phyloP scores from a whole-genome alignment of 305 asterid genomes.

The Fraxinus floribunda region DNA sequence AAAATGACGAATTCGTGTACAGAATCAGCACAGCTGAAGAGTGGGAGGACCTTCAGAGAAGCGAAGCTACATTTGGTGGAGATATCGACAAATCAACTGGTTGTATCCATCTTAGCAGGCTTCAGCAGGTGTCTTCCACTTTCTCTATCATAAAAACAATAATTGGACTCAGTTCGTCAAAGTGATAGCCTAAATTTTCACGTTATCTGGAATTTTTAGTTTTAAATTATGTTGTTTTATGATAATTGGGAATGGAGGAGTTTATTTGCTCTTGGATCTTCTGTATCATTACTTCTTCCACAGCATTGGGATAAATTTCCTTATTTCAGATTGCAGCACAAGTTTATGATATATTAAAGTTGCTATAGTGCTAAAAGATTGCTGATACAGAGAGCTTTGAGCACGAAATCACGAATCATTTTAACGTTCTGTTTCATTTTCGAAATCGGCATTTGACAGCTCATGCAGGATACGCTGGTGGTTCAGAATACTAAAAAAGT shows the following conservation, averaged over 20 bases:
- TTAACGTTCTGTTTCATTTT: background rate
- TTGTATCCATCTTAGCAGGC: slow-evolving; percentile 79
- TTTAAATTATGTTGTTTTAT: background rate
- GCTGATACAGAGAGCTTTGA: background rate
- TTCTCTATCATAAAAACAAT: background rate
- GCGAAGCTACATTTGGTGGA: slow-evolving; percentile 60
- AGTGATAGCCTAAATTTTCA: background rate
- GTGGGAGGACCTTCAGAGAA: slow-evolving; percentile 64
- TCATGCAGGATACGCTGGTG: background rate
- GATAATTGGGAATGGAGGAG: background rate
- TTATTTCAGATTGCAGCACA: background rate
- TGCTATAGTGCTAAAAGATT: background rate
- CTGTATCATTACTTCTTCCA: background rate
- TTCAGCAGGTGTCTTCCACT: slow-evolving; percentile 54
- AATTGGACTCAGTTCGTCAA: background rate
- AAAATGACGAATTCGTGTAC: slow-evolving; percentile 49
- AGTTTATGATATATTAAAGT: background rate
- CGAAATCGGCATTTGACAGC: background rate
- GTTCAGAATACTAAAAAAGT: background rate
- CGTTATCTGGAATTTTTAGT: background rate
- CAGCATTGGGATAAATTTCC: background rate
- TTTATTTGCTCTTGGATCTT: background rate
- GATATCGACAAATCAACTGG: slow-evolving; percentile 62
- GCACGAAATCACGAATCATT: background rate
- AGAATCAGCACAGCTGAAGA: slow-evolving; percentile 77